Evolutionary conservation across 345 rosid genomes (phyloP), one percentile per base, ranked within the genome.

Genomic region (Sonneratia alba): DNA sequence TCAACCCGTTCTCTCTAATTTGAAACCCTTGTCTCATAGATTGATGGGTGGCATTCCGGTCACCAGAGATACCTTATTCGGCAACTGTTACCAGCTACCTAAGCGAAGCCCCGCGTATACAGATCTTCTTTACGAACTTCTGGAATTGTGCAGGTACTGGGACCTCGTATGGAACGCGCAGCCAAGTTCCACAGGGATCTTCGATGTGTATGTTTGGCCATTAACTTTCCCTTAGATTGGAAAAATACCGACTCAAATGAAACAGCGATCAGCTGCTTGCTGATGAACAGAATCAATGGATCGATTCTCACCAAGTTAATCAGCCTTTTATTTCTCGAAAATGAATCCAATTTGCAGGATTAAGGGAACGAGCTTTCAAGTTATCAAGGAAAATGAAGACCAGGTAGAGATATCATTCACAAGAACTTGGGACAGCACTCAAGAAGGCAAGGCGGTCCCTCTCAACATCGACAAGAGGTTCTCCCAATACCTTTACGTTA

Each of bases 381-480:
- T 89, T 40, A 73, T 78, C 22, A 75, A 77, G 42, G 85, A 86
- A 77, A 80, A 24, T 64, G 88, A 87, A 47, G 90, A 87, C 12
- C 79, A 73, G 72, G 83, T 87, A 45, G 95, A 89, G 78, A 21
- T 89, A 49, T 89, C 95, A 1, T 89, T 89, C 79, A 77, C 80
- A 38, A 83, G 95, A 68, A 67, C 72, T 9, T 87, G 86, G 85
- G 84, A 86, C 79, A 59, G 84, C 15, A 81, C 89, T 45, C 84
- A 55, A 10, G 83, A 74, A 63, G 75, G 76, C 24, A 78, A 70
- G 66, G 53, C 73, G 45, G 85, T 86, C 69, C 95, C 95, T 10
- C 75, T 89, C 67, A 86, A 85, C 66, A 87, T 87, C 40, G 95
- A 89, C 76, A 89, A 87, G 83, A 83, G 95, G 95, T 82, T 42